Percentiles rank a stretch among this genome's conserved stretches.
Evolutionary conservation across 1,284 basidiomycete genomes (phyloP).

Genomic region (Pseudozyma tsukubaensis): DNA sequence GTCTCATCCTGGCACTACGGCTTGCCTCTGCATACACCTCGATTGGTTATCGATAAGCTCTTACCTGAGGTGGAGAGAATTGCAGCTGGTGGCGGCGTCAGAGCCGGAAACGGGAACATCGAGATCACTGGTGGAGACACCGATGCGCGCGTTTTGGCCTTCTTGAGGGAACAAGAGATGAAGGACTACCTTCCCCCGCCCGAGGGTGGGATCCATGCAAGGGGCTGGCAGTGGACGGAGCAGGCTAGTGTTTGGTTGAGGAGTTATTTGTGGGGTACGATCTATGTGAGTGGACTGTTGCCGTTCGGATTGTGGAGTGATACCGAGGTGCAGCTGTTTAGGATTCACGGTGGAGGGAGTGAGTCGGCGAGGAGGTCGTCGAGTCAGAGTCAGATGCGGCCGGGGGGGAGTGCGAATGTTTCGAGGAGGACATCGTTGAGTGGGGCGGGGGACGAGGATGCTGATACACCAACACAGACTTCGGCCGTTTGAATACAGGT

Average conservation of each 20-base stretch:
- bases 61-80: slow-evolving; percentile 57
- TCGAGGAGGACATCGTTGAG: slow-evolving; percentile 4
- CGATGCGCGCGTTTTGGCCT: slow-evolving; percentile 58
- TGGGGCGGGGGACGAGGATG: too few relatives aligned
- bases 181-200: slow-evolving; percentile 38
- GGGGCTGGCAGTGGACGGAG: slow-evolving; percentile 58
- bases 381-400: not conserved
- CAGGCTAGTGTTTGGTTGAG: slow-evolving; percentile 58
- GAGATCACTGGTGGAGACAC: slow-evolving; percentile 46
- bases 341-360: slow-evolving; percentile 25
- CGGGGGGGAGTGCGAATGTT: not conserved
- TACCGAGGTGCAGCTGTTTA: slow-evolving; percentile 42
- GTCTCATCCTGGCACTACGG: slow-evolving; percentile 52
- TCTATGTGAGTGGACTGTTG: slow-evolving; percentile 53
- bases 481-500: not conserved
- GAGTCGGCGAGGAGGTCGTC: not conserved
- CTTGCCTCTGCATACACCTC: slow-evolving; percentile 46
- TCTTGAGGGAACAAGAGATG: slow-evolving; percentile 53
- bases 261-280: slow-evolving; percentile 63
- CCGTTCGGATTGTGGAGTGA: slow-evolving; percentile 56
- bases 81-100: slow-evolving; percentile 30
- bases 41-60: slow-evolving; percentile 42
- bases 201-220: slow-evolving; percentile 15
- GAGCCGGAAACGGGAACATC: slow-evolving; percentile 13
- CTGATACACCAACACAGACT: not conserved